A percentile compares a stretch with the other conserved stretches of the same genome.
These are phyloP conservation scores for Sordariomycetes sp. DNA, from an alignment of 2,329 filamentous ascomycete genomes.

Conservation along the genomic window DNA sequence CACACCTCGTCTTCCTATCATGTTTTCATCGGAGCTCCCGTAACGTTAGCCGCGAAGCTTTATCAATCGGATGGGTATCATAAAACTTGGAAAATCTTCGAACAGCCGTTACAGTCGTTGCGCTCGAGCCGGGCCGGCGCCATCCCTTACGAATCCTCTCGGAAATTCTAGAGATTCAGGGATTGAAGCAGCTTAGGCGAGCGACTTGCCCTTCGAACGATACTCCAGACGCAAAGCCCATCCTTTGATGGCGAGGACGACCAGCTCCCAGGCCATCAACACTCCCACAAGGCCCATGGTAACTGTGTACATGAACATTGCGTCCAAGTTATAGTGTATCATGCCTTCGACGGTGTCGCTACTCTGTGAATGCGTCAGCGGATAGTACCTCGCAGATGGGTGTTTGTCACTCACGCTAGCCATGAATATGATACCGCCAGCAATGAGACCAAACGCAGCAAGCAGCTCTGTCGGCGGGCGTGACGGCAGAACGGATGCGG, in stretches of 20 bases:
- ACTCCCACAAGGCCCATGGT: slow-evolving; percentile 76
- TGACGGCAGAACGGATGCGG: slow-evolving; percentile 69
- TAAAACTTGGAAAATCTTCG: too few species aligned
- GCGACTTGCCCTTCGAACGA: not conserved
- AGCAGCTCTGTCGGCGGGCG: slow-evolving; percentile 88
- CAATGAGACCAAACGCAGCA: slow-evolving; percentile 74
- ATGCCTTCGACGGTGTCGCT: slow-evolving; percentile 70
- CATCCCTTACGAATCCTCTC: too few species aligned
- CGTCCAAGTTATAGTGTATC: slow-evolving; percentile 67
- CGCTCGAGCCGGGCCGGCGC: too few species aligned
- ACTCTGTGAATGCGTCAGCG: slow-evolving; percentile 36
- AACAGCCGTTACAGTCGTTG: too few species aligned
- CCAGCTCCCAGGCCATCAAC: slow-evolving; percentile 75
- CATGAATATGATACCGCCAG: slow-evolving; percentile 89
- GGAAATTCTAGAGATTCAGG: too few species aligned
- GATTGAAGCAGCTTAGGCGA: too few species aligned
- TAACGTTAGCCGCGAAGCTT: too few species aligned
- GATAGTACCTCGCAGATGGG: not conserved
- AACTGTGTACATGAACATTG: slow-evolving; percentile 90
- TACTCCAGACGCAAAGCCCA: slow-evolving; percentile 57
- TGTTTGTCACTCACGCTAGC: slow-evolving; percentile 54
- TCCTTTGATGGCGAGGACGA: slow-evolving; percentile 76
- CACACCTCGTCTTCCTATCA: too few species aligned
- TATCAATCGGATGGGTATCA: too few species aligned
- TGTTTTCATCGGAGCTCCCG: too few species aligned